Evolutionary conservation across 139 green algal species (phyloP).

Genomic region (Picochlorum costavermella): DNA sequence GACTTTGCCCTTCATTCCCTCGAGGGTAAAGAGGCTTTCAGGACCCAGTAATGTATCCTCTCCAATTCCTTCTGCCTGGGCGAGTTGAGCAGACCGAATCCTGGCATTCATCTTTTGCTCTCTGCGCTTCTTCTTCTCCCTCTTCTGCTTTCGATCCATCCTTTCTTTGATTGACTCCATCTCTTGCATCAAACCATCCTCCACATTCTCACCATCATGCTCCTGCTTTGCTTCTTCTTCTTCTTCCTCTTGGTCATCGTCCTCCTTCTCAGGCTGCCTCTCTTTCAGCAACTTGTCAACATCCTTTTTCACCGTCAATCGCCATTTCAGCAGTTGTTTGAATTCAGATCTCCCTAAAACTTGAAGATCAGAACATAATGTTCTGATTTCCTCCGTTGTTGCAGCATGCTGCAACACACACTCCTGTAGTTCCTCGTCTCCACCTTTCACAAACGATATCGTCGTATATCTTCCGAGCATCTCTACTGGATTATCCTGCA

Average conservation of each 20-base stretch:
- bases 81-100: conserved; percentile 48
- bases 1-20: conserved; percentile 4
- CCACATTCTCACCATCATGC: conserved; percentile 32
- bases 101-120: conserved; percentile 75
- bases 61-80: conserved; percentile 40
- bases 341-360: conserved; percentile 82
- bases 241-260: neutral
- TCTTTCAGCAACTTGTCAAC: conserved; percentile 17
- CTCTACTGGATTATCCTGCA: conserved; percentile 69
- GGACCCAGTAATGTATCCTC: conserved; percentile 19
- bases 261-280: conserved; percentile 1
- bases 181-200: conserved; percentile 74
- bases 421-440: neutral
- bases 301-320: conserved; percentile 26
- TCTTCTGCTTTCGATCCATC: conserved; percentile 48
- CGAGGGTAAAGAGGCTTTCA: conserved; percentile 41
- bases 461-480: conserved; percentile 70
- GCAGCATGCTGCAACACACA: conserved; percentile 45
- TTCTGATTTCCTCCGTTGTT: conserved; percentile 71
- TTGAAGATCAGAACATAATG: conserved; percentile 80
- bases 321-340: conserved; percentile 88
- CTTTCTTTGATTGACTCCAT: conserved; percentile 78
- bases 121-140: conserved; percentile 53
- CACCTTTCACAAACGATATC: conserved; percentile 20
- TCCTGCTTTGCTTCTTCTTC: neutral